Evolutionary conservation across 805 yeast species (phyloP).

Genomic region (Candida succiphila): DNA sequence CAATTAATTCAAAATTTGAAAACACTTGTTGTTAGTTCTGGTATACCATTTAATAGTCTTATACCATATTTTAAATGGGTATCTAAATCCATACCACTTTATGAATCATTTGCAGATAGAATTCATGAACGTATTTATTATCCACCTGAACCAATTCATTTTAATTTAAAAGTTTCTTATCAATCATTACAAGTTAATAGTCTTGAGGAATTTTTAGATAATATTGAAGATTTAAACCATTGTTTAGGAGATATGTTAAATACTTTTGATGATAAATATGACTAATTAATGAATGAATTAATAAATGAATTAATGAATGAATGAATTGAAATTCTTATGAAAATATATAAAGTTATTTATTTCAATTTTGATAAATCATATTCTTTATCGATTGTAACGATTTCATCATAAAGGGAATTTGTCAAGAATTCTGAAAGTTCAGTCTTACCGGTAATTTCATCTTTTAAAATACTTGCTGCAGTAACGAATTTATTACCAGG

Average conservation of each 20-base stretch:
- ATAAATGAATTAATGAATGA: neutral
- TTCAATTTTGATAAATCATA: slow-evolving; percentile 21
- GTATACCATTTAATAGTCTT: neutral
- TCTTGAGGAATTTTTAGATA: neutral
- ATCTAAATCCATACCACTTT: neutral
- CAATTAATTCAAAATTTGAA: neutral
- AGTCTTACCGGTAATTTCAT: slow-evolving; percentile 57
- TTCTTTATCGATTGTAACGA: slow-evolving; percentile 35
- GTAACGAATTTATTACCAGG: slow-evolving; percentile 56
- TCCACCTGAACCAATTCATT: too few species aligned
- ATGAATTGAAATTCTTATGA: too few species aligned
- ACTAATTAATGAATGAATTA: neutral
- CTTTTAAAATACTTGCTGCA: slow-evolving; percentile 64
- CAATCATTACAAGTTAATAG: neutral
- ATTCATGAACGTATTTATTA: neutral
- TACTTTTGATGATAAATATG: neutral
- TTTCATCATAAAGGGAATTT: slow-evolving; percentile 64
- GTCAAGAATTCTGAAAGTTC: slow-evolving; percentile 73
- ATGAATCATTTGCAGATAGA: neutral
- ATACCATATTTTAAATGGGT: neutral
- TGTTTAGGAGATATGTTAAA: neutral
- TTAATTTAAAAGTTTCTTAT: too few species aligned
- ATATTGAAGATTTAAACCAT: neutral
- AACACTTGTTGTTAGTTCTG: neutral
- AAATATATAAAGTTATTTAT: too few species aligned